These are phyloP conservation scores for Floccularia luteovirens DNA, from an alignment of 768 basidiomycete species.

Conservation along the genomic window DNA sequence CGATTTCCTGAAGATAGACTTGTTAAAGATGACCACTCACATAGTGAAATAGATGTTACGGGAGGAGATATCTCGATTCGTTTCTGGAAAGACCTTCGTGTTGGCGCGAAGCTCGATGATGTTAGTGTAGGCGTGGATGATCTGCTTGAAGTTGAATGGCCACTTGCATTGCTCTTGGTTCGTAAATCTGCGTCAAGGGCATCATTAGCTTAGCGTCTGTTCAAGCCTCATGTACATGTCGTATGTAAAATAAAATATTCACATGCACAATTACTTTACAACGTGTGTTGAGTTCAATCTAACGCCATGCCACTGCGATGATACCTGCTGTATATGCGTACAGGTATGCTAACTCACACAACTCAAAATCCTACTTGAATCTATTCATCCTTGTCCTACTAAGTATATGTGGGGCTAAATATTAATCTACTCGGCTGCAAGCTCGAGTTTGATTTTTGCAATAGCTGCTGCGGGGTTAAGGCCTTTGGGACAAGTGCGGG, in stretches of 20 bases:
- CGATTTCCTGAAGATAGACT: constrained; percentile 26
- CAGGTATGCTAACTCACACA: too few relatives aligned
- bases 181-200: too few relatives aligned
- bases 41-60: constrained; percentile 13
- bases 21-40: not conserved
- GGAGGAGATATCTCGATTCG: constrained; percentile 62
- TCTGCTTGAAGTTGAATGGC: constrained; percentile 40
- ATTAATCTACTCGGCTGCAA: constrained; percentile 75
- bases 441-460: constrained; percentile 88
- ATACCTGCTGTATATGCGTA: too few relatives aligned
- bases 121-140: constrained; percentile 28
- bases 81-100: constrained; percentile 50
- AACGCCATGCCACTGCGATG: too few relatives aligned
- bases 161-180: constrained; percentile 34
- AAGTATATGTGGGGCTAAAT: too few relatives aligned
- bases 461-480: constrained; percentile 91
- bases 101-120: constrained; percentile 21
- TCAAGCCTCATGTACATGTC: too few relatives aligned
- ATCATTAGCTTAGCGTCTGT: too few relatives aligned
- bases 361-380: too few relatives aligned
- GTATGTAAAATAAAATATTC: too few relatives aligned
- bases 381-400: too few relatives aligned
- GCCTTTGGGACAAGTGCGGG: constrained; percentile 96
- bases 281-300: too few relatives aligned
- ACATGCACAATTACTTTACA: too few relatives aligned